These are phyloP conservation scores for Stephania cephalantha DNA, from an alignment of 164 flowering plant genomes.

Conservation along the genomic window DNA sequence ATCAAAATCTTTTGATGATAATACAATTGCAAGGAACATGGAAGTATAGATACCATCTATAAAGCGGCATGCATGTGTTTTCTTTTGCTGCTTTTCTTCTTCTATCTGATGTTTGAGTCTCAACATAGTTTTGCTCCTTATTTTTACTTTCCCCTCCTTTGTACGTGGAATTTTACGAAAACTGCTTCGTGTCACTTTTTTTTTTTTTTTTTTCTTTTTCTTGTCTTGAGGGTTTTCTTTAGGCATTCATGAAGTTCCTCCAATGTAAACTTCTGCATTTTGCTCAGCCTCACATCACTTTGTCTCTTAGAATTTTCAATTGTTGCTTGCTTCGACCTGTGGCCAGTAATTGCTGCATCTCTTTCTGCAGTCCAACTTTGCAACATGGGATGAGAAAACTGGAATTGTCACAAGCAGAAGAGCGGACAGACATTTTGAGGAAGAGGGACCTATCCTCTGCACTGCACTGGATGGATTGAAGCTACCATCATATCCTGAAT, in stretches of 20 bases:
- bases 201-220: no score
- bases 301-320: background rate
- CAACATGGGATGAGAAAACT: slow-evolving; percentile 74
- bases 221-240: no score
- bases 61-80: no score
- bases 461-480: slow-evolving; percentile 94
- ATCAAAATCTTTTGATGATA: no score
- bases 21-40: no score
- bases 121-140: background rate
- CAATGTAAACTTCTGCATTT: no score
- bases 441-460: slow-evolving; percentile 93
- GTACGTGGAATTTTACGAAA: no score
- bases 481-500: slow-evolving; percentile 82
- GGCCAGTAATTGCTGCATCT: slow-evolving; percentile 9
- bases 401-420: slow-evolving; percentile 88
- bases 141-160: background rate
- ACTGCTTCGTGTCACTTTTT: no score
- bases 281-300: no score
- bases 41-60: background rate
- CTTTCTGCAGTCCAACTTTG: slow-evolving; percentile 75
- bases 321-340: slow-evolving; percentile 5
- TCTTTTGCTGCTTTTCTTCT: background rate
- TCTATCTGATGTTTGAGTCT: background rate
- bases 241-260: no score
- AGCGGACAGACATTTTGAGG: slow-evolving; percentile 97